Evolutionary conservation across 768 basidiomycete species (phyloP), one percentile per base, ranked within the genome.

Genomic region (Rhizopogon vinicolor): DNA sequence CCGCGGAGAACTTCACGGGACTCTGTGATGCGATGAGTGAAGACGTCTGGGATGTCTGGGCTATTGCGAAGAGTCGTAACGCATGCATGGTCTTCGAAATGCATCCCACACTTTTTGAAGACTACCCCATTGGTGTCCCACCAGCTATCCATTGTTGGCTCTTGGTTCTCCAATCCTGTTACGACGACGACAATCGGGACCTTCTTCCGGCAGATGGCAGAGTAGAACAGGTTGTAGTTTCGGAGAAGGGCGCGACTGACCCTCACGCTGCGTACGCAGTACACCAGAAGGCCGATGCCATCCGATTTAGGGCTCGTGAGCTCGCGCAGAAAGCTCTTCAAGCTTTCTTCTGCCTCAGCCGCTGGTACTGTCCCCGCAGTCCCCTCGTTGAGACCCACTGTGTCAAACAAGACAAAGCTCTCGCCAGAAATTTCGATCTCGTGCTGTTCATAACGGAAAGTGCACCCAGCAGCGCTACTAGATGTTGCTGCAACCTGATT

Each of bases 161-260:
- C 63, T 31, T 31, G 29, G 28, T 72, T 60, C 59, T 75, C 77
- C 3, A 77, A 66, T 35, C 75, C 74, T 1, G 74, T 76, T 13
- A 77, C 51, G 1, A 65, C 71, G 19, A 78, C 52, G 3, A 72
- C 62, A 19, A 73, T 69, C 4, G 77, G 77, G 18, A 78, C 76
- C 41, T 66, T 58, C 44, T 62, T 59, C 37, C 63, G 65, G 52
- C 74, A 76, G n/a, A 78, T 69, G 16, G 72, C 66, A 10, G 74
- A 66, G 49, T 70, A 63, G 52, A 76, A 75, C 22, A 76, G 53
- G 43, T 62, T 60, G 68, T 74, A 78, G 57, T 76, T 78, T 44
- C 63, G 64, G 31, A 59, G 54, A 10, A 59, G 54, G 3, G 65
- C 58, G 13, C 64, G 55, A 31, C 60, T 70, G 54, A 64, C 76